Evolutionary conservation across 192 early-diverging fungal species (phyloP).

Genomic region (Coemansia sp.): DNA sequence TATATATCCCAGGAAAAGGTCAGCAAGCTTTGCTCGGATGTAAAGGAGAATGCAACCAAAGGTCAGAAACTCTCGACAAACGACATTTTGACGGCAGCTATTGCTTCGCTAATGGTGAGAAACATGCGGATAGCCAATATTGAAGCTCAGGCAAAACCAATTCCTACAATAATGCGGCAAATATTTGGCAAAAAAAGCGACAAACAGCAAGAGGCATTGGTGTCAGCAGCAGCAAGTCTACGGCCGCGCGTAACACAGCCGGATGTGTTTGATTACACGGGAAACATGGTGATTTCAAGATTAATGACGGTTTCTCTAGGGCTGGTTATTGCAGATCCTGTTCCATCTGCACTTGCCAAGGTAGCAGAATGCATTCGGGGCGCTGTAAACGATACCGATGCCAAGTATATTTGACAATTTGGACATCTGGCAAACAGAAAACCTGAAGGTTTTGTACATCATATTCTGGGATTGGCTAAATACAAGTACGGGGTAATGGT

Average conservation of each 20-base stretch:
- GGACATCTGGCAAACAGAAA: not conserved
- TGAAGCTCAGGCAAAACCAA: not conserved
- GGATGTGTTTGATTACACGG: not conserved
- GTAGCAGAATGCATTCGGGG: not conserved
- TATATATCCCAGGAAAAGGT: constrained; percentile 8
- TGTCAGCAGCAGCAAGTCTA: not conserved
- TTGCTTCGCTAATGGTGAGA: not conserved
- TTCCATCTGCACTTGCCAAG: not conserved
- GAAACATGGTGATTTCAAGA: not conserved
- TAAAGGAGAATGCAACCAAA: not conserved
- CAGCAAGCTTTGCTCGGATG: not conserved
- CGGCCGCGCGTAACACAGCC: not conserved
- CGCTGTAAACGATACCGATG: not conserved
- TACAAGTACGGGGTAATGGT: not conserved
- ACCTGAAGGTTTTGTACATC: not conserved
- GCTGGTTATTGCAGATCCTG: not conserved
- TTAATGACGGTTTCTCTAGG: not conserved
- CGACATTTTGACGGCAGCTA: not conserved
- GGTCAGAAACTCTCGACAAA: not conserved
- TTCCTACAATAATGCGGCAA: not conserved
- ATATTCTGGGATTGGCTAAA: not conserved
- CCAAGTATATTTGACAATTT: not conserved
- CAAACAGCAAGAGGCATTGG: not conserved
- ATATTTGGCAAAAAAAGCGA: not conserved
- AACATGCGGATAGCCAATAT: not conserved